phyloP scores from a whole-genome alignment of 768 basidiomycete species.

The Candolleomyces aberdarensis region DNA sequence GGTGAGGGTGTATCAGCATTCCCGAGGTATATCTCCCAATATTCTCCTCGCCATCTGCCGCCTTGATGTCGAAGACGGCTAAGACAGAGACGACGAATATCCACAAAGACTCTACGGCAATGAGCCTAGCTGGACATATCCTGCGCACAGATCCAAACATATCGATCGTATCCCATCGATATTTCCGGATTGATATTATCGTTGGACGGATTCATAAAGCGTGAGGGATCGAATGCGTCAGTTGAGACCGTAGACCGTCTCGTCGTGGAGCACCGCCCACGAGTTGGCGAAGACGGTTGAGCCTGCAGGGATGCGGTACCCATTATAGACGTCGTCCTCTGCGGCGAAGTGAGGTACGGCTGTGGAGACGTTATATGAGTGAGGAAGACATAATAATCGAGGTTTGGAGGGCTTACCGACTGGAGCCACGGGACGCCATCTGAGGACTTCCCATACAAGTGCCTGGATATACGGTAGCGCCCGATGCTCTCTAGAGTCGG shows the following conservation, averaged over 20 bases:
- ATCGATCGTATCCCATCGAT: not conserved
- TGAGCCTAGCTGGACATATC: slow-evolving; percentile 28
- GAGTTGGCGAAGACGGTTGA: not conserved
- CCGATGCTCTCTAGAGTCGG: not conserved
- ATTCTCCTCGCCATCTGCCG: not conserved
- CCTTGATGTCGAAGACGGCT: slow-evolving; percentile 25
- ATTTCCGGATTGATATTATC: not conserved
- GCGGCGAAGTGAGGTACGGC: not conserved
- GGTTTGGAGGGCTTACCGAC: not conserved
- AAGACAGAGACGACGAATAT: slow-evolving; percentile 28
- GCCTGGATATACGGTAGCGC: slow-evolving; percentile 5
- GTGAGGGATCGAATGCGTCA: not conserved
- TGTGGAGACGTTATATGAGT: not conserved
- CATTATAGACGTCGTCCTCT: not conserved
- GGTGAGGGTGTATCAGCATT: not conserved
- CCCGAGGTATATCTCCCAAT: not conserved
- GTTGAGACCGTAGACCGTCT: not conserved
- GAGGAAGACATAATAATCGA: no score
- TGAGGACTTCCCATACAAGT: not conserved
- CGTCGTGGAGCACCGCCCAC: not conserved
- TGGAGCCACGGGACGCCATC: slow-evolving; percentile 1
- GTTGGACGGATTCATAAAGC: not conserved
- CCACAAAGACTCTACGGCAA: slow-evolving; percentile 26
- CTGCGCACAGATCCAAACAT: slow-evolving; percentile 12
- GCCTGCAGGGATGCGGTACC: not conserved